Base-by-base conservation (phyloP, 345 rosid genomes). In the Populus tremula region DNA sequence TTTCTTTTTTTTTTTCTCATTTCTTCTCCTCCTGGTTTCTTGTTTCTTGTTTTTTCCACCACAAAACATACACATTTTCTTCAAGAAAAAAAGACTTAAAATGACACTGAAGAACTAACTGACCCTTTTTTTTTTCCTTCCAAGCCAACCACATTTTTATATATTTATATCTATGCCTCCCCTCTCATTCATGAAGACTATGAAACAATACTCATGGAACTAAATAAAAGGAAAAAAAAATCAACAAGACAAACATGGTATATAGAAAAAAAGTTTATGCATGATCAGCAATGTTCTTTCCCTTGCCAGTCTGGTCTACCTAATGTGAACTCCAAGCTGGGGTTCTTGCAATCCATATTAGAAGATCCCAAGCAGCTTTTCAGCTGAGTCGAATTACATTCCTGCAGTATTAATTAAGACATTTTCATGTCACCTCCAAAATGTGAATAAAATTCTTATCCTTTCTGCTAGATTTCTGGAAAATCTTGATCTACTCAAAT, bases 301-400 rank as follows among this genome's bases (percentile, higher is more conserved):
- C 82, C 84, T 23, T 86, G 91, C 93, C 94, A 89, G 74, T 89
- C 91, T 64, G 93, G 93, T 89, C 90, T 86, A 67, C 94, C 94
- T 80, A 91, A 82, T 33, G 94, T 89, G 80, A 91, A 89, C 85
- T 91, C 94, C 87, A 91, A 87, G 84, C 90, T 88, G 43, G 90
- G 90, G 73, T 85, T 89, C 79, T 84, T 82, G 86, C 80, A 73
- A 6, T 86, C 83, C 73, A 76, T 14, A 41, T 72, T 67, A 56
- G 85, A 59, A 47, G 53, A 73, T 61, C 84, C 87, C 72, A 84
- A 5, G 77, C 80, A 78, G 71, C 76, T 71, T 53, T 86, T 83
- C 82, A 49, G 5, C 53, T 59, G 72, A 64, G 17, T 78, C n/a
- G 84, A 76, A 70, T 77, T 77, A 69, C 74, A 74, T 45, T 74